phyloP scores from a whole-genome alignment of 305 asterid genomes.

The Solanum hybrid region DNA sequence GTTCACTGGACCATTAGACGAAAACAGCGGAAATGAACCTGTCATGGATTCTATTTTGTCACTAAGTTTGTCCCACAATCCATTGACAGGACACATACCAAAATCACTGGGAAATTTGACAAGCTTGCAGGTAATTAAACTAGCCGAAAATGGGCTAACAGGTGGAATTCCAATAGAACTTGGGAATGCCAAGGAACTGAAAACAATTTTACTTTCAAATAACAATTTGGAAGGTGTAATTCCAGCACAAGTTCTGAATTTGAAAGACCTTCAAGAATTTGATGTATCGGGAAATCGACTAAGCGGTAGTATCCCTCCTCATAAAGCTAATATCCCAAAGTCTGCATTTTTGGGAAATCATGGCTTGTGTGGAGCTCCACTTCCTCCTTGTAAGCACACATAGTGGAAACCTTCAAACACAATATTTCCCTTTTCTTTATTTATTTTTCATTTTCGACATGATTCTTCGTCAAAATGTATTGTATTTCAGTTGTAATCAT shows the following conservation, averaged over 20 bases:
- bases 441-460: background rate
- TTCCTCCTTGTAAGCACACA: conserved; percentile 44
- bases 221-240: conserved; percentile 45
- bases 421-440: background rate
- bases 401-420: background rate
- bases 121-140: conserved; percentile 18
- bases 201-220: conserved; percentile 27
- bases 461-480: background rate
- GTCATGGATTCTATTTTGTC: conserved; percentile 21
- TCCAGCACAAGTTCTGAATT: conserved; percentile 38
- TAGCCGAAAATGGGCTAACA: conserved; percentile 25
- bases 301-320: conserved; percentile 54
- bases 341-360: conserved; percentile 40
- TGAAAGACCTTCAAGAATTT: conserved; percentile 30
- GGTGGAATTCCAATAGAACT: conserved; percentile 45
- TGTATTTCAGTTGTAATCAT: background rate
- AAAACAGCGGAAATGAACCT: conserved; percentile 24
- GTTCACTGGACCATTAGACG: conserved; percentile 31
- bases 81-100: conserved; percentile 41
- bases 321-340: conserved; percentile 26
- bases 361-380: conserved; percentile 68
- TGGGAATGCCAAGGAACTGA: conserved; percentile 20
- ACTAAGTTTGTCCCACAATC: conserved; percentile 43
- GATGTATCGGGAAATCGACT: conserved; percentile 40
- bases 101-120: conserved; percentile 35